A percentile compares a stretch with the other conserved stretches of the same genome.
Evolutionary conservation across 2,329 filamentous ascomycete species (phyloP).

Genomic region (Penicillium capsulatum): DNA sequence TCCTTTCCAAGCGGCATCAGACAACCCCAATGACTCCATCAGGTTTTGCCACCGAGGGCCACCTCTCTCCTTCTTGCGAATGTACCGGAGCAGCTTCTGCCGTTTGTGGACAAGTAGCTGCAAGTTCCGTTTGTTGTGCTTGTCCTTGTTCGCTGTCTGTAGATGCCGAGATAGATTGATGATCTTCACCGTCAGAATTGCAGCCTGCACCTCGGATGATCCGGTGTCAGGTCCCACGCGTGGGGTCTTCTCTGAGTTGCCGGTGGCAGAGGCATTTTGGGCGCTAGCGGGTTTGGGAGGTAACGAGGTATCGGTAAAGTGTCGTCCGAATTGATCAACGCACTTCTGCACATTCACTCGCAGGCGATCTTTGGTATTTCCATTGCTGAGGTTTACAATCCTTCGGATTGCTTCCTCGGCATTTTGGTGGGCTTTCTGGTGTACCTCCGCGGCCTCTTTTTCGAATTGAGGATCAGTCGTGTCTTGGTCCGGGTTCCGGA

Average conservation of each 20-base stretch:
- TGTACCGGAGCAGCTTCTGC: slow-evolving; percentile 82
- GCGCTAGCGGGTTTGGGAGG: slow-evolving; percentile 53
- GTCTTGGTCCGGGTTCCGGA: slow-evolving; percentile 28
- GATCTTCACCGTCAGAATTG: slow-evolving; percentile 93
- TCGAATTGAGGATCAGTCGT: slow-evolving; percentile 38
- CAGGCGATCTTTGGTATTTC: slow-evolving; percentile 70
- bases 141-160: slow-evolving; percentile 72
- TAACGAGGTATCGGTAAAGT: slow-evolving; percentile 74
- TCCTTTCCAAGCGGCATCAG: slow-evolving; percentile 81
- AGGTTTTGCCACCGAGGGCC: slow-evolving; percentile 86
- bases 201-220: slow-evolving; percentile 95
- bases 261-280: slow-evolving; percentile 40
- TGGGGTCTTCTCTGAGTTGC: slow-evolving; percentile 47
- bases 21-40: slow-evolving; percentile 77
- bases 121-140: slow-evolving; percentile 89
- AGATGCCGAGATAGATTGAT: slow-evolving; percentile 70
- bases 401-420: slow-evolving; percentile 72
- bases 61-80: slow-evolving; percentile 84
- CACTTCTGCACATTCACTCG: slow-evolving; percentile 81
- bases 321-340: slow-evolving; percentile 82
- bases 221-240: slow-evolving; percentile 90
- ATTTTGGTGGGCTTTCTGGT: slow-evolving; percentile 58
- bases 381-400: slow-evolving; percentile 73
- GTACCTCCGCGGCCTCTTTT: slow-evolving; percentile 39
- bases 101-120: slow-evolving; percentile 79